Evolutionary conservation across 176 grass and related monocot genomes (phyloP), one percentile per base, ranked within the genome.

Genomic region (Ananas comosus): DNA sequence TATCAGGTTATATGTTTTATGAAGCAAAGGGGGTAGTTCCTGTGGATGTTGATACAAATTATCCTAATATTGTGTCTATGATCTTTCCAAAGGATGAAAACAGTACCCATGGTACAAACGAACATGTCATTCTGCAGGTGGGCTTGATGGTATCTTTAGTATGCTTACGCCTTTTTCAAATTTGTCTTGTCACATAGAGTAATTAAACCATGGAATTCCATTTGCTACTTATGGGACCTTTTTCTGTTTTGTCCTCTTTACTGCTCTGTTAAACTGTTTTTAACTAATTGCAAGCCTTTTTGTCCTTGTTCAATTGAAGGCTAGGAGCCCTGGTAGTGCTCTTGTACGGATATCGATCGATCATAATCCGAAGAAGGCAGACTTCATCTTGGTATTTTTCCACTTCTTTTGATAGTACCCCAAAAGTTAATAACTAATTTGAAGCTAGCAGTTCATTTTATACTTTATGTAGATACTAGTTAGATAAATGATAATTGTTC

Each of bases 11-110:
- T 85, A 86, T 74, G 48, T 96, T 96, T 53, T 48, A 50, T 72
- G 93, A 96, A 81, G 93, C 93, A 52, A 82, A 83, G 84, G 93
- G 86, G 85, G 72, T 89, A 65, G 88, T 77, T 67, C 93, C 93
- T 81, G 68, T 96, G 48, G 83, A 92, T 70, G 66, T 92, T 70
- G 93, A 92, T 50, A 96, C 88, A 68, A 96, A 96, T 81, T 76
- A 82, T 90, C 93, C 93, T 81, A 84, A 92, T 85, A 70, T 96
- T 52, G 77, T 96, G 19, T 89, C 93, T 52, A 85, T 92, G 80
- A 50, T 87, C n/a, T 82, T 68, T 51, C 70, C 78, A 63, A 90
- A 86, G 69, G 79, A 76, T 89, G 71, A 69, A 74, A 83, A 89
- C 33, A 63, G 48, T 79, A 87, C 83, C 74, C 42, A 89, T 71